phyloP scores from a whole-genome alignment of 1,139 yeast genomes.

The Zygoascus sp. region DNA sequence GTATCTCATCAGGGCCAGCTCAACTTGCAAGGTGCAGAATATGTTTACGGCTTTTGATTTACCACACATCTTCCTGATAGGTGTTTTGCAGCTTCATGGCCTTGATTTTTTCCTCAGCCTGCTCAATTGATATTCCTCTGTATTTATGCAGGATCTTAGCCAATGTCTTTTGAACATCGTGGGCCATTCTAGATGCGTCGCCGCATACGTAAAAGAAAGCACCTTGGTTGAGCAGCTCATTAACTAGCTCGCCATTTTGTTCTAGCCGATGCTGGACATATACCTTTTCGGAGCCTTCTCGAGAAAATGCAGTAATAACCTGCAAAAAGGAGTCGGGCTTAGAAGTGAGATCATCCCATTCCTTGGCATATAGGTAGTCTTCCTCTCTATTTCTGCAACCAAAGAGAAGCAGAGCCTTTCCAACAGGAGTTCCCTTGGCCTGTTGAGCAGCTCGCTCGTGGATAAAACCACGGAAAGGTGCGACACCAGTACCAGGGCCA shows the following conservation, averaged over 20 bases:
- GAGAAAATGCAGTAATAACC: conserved; percentile 79
- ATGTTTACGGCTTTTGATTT: no score
- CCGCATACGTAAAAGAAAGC: conserved; percentile 95
- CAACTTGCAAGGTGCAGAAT: neutral
- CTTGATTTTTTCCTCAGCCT: conserved; percentile 75
- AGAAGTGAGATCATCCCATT: conserved; percentile 48
- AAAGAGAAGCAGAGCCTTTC: conserved; percentile 71
- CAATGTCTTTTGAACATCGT: conserved; percentile 82
- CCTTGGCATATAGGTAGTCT: conserved; percentile 79
- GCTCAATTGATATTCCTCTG: conserved; percentile 53
- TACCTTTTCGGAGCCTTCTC: conserved; percentile 62
- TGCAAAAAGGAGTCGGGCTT: conserved; percentile 32
- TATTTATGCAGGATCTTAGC: conserved; percentile 58
- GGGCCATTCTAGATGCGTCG: conserved; percentile 94
- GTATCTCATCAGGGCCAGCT: neutral
- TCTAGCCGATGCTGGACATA: conserved; percentile 80
- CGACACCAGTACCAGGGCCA: conserved; percentile 99
- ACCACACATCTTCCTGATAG: conserved; percentile 98
- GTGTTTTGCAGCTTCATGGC: conserved; percentile 78
- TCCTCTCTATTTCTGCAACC: conserved; percentile 77
- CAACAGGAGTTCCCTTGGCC: conserved; percentile 54
- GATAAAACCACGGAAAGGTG: conserved; percentile 92
- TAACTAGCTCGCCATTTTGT: conserved; percentile 53
- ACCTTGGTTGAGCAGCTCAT: conserved; percentile 60
- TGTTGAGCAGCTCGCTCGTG: conserved; percentile 69